Evolutionary conservation across 352 stramenopile genomes (phyloP).

Genomic region (Achlya hypogyna): DNA sequence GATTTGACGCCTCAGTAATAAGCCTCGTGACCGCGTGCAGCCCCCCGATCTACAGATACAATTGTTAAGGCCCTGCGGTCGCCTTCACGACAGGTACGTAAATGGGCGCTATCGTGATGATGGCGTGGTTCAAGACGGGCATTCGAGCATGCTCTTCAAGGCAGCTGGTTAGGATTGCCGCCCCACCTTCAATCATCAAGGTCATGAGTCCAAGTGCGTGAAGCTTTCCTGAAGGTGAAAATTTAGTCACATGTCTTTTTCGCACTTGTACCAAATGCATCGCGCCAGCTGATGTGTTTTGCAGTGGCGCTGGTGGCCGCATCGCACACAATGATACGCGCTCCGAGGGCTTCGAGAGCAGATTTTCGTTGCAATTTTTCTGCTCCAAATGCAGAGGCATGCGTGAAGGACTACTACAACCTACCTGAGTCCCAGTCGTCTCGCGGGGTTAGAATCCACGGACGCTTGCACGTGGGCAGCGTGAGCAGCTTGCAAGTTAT

Average conservation of each 20-base stretch:
- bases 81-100: slow-evolving; percentile 34
- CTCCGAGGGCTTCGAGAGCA: slow-evolving; percentile 1
- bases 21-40: background rate
- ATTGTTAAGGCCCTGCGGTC: background rate
- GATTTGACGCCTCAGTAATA: background rate
- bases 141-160: slow-evolving; percentile 28
- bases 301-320: background rate
- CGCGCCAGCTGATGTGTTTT: slow-evolving; percentile 43
- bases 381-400: background rate
- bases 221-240: slow-evolving; percentile 26
- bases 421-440: background rate
- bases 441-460: slow-evolving; percentile 36
- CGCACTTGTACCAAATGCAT: slow-evolving; percentile 40
- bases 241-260: background rate
- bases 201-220: slow-evolving; percentile 37
- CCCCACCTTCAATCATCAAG: slow-evolving; percentile 79
- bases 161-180: slow-evolving; percentile 64
- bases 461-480: slow-evolving; percentile 48
- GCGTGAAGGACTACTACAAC: background rate
- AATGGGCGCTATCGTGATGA: slow-evolving; percentile 71
- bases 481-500: slow-evolving; percentile 70
- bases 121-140: slow-evolving; percentile 45
- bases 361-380: background rate
- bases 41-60: slow-evolving; percentile 5
- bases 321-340: background rate